These are phyloP conservation scores for Epichloe baconii DNA, from an alignment of 2,329 filamentous ascomycete species.

Conservation along the genomic window DNA sequence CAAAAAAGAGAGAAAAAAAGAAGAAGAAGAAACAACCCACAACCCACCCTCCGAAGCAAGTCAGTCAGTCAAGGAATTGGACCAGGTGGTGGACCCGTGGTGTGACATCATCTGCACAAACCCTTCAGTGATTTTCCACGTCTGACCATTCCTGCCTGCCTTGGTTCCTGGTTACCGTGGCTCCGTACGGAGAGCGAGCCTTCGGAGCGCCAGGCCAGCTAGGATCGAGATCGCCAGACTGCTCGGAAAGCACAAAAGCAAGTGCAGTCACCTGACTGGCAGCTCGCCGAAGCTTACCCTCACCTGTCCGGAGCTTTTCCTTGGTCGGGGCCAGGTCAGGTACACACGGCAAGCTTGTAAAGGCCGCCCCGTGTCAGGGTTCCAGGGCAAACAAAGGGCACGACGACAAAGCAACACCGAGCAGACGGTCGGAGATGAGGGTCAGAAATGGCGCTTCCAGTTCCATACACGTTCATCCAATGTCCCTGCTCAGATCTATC, in stretches of 20 bases:
- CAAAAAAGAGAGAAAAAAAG: no score
- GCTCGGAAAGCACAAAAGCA: no score
- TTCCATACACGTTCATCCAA: constrained; percentile 53
- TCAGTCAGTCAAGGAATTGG: no score
- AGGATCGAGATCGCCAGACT: no score
- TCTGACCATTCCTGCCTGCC: no score
- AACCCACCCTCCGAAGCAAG: no score
- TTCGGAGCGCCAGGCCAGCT: no score
- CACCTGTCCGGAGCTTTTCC: not conserved
- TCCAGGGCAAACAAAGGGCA: not conserved
- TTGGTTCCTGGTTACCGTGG: no score
- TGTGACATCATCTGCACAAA: no score
- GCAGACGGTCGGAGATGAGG: not conserved
- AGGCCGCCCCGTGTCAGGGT: not conserved
- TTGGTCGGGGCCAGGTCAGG: not conserved
- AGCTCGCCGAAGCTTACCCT: not conserved
- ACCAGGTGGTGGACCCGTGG: not conserved
- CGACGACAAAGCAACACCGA: not conserved
- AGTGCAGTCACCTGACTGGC: constrained; percentile 2
- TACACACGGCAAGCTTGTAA: not conserved
- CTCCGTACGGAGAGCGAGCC: no score
- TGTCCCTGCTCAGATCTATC: constrained; percentile 48
- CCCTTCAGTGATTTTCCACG: no score
- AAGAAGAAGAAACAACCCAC: no score
- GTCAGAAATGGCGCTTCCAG: constrained; percentile 34